phyloP scores from a whole-genome alignment of 371 early-diverging fungal genomes.

The Blakeslea trispora region DNA sequence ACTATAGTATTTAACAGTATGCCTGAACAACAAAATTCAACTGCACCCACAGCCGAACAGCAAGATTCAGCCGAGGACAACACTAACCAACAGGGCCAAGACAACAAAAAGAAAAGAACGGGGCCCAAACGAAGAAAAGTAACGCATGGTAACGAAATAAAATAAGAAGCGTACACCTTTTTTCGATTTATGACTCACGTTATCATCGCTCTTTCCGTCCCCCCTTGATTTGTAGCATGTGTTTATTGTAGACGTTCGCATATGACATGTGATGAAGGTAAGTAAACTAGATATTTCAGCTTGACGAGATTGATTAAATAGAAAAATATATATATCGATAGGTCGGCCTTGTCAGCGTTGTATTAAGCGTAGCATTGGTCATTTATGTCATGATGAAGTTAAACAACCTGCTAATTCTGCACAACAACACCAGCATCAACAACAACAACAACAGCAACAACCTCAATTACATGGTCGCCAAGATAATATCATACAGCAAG shows the following conservation, averaged over 20 bases:
- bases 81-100: constrained; percentile 19
- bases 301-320: not conserved
- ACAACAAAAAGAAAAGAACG: constrained; percentile 59
- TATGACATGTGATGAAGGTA: constrained; percentile 84
- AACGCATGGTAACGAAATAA: constrained; percentile 60
- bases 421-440: constrained; percentile 3
- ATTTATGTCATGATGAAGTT: constrained; percentile 73
- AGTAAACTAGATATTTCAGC: no score
- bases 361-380: constrained; percentile 84
- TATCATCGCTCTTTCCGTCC: not conserved
- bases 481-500: constrained; percentile 25
- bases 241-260: constrained; percentile 85
- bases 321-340: constrained; percentile 12
- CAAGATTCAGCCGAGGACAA: constrained; percentile 22
- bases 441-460: constrained; percentile 2
- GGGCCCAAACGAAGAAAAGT: constrained; percentile 75
- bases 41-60: constrained; percentile 12
- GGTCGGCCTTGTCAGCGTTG: constrained; percentile 90
- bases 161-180: not conserved
- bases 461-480: not conserved
- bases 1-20: not conserved
- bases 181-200: not conserved
- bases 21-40: constrained; percentile 14
- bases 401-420: constrained; percentile 5
- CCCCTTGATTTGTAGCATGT: constrained; percentile 52